Conservation (phyloP, 768 basidiomycete species). For the Phylloporus sp. region DNA sequence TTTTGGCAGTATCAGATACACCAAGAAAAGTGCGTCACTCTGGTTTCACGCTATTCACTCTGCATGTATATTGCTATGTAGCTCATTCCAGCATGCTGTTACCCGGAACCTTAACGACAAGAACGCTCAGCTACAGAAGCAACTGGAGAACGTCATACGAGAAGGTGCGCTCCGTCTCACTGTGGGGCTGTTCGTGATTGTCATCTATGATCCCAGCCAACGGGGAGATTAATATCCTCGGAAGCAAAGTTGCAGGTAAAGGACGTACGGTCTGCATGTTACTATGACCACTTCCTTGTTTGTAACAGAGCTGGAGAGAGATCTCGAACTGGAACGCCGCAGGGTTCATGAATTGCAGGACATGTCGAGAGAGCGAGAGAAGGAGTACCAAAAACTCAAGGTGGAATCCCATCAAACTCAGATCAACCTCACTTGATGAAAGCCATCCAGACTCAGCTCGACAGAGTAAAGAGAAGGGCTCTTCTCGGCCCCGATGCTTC, state of each 20-base stretch:
- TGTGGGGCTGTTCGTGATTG: neutral
- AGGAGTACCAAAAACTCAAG: constrained; percentile 86
- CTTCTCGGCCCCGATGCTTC: constrained; percentile 49
- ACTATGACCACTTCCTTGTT: constrained; percentile 4
- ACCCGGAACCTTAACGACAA: constrained; percentile 79
- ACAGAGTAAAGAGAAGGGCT: constrained; percentile 79
- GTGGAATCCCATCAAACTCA: constrained; percentile 28
- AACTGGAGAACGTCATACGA: constrained; percentile 78
- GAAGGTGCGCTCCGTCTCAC: constrained; percentile 51
- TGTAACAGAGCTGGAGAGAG: constrained; percentile 65
- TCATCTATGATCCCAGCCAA: constrained; percentile 49
- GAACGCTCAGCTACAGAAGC: constrained; percentile 78
- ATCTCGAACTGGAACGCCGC: constrained; percentile 74
- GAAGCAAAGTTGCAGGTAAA: constrained; percentile 62
- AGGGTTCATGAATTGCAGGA: constrained; percentile 75
- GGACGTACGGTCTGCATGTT: neutral
- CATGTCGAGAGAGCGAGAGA: constrained; percentile 69
- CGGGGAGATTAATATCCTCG: constrained; percentile 67
- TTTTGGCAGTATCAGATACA: constrained; percentile 92
- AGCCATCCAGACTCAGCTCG: constrained; percentile 57
- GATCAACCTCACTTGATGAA: neutral
- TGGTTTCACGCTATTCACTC: neutral
- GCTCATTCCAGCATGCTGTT: constrained; percentile 79
- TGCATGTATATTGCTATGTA: constrained; percentile 5
- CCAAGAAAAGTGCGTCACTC: constrained; percentile 63